Percentiles rank a stretch among this genome's conserved stretches.
These are phyloP conservation scores for Alternaria rosae DNA, from an alignment of 2,329 filamentous ascomycete species.

Conservation along the genomic window DNA sequence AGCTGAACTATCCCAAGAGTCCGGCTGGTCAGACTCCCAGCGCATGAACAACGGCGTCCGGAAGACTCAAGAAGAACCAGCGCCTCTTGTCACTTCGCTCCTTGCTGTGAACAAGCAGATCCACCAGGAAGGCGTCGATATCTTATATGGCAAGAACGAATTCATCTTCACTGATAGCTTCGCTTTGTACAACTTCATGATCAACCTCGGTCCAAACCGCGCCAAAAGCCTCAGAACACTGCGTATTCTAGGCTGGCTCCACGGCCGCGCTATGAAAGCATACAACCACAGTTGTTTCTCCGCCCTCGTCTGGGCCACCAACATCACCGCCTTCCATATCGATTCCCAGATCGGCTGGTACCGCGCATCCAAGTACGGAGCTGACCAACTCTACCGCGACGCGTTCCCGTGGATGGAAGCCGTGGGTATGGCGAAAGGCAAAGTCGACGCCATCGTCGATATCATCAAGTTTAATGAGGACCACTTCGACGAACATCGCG, in stretches of 20 bases:
- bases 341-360: slow-evolving; percentile 19
- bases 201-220: slow-evolving; percentile 37
- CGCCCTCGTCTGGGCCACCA: slow-evolving; percentile 36
- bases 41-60: slow-evolving; percentile 16
- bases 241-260: slow-evolving; percentile 33
- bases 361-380: slow-evolving; percentile 14
- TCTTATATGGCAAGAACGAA: slow-evolving; percentile 40
- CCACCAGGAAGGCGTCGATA: slow-evolving; percentile 29
- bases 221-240: slow-evolving; percentile 35
- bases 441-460: slow-evolving; percentile 40
- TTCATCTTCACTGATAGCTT: slow-evolving; percentile 36
- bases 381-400: slow-evolving; percentile 46
- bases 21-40: neutral
- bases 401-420: slow-evolving; percentile 49
- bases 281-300: slow-evolving; percentile 48
- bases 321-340: slow-evolving; percentile 37
- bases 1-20: neutral
- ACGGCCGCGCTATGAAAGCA: slow-evolving; percentile 32
- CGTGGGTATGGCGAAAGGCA: slow-evolving; percentile 35
- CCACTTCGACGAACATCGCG: neutral
- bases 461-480: slow-evolving; percentile 21
- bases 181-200: slow-evolving; percentile 44
- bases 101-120: slow-evolving; percentile 43
- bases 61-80: slow-evolving; percentile 7
- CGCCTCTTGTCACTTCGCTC: slow-evolving; percentile 31